These are phyloP conservation scores for Cytospora piceae DNA, from an alignment of 2,329 filamentous ascomycete genomes.

Conservation along the genomic window DNA sequence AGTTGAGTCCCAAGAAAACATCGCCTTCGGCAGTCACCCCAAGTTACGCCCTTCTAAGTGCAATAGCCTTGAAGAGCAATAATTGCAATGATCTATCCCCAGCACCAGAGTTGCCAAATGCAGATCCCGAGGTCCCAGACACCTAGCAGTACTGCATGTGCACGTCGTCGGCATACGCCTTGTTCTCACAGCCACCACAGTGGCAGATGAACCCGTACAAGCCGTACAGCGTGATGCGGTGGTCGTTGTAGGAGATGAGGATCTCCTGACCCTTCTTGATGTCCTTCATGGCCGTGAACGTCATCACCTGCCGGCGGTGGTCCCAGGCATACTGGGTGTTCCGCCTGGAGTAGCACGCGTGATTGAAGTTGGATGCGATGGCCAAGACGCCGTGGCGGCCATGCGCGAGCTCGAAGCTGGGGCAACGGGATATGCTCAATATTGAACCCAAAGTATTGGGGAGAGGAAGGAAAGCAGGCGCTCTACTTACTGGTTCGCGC, in stretches of 20 bases:
- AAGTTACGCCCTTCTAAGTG: background rate
- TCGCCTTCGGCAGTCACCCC: background rate
- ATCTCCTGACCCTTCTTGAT: conserved; percentile 52
- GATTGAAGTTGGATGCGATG: conserved; percentile 61
- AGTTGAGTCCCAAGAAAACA: background rate
- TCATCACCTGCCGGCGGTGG: conserved; percentile 40
- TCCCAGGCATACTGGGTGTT: conserved; percentile 53
- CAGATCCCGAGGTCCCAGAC: background rate
- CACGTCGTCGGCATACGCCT: conserved; percentile 10
- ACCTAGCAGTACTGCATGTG: no score
- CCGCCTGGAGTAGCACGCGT: conserved; percentile 51
- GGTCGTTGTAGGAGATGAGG: conserved; percentile 53
- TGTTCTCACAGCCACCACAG: conserved; percentile 50
- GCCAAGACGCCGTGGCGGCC: conserved; percentile 49
- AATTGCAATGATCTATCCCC: conserved; percentile 7
- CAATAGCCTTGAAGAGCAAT: background rate
- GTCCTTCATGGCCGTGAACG: conserved; percentile 44
- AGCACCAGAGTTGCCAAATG: background rate
- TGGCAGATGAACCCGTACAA: conserved; percentile 58
- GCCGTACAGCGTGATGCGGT: conserved; percentile 43
- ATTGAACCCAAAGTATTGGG: background rate
- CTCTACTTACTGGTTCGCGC: conserved; percentile 51
- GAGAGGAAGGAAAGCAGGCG: background rate
- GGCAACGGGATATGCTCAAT: background rate
- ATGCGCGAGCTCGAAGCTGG: conserved; percentile 34